Conservation (phyloP, 257 asterid species). For the Rhazya stricta region DNA sequence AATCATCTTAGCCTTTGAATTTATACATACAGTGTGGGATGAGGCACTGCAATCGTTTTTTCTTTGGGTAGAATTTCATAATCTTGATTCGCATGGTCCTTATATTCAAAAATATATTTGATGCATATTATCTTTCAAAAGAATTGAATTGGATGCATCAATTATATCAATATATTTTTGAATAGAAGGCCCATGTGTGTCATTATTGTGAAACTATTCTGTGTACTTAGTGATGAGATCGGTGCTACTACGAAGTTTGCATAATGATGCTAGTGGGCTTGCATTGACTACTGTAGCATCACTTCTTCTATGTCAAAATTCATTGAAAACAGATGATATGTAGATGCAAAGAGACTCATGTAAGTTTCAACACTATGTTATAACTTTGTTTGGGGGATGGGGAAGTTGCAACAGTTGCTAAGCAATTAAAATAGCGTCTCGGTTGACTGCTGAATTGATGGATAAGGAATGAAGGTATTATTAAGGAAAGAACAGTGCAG, state of each 20-base stretch:
- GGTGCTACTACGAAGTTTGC: constrained; percentile 3
- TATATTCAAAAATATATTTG: constrained; percentile 23
- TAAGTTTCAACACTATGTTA: neutral
- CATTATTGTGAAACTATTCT: neutral
- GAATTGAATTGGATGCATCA: neutral
- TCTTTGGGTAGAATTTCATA: constrained; percentile 7
- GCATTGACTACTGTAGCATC: constrained; percentile 2
- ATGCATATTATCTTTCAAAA: neutral
- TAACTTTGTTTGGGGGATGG: neutral
- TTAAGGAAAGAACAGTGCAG: neutral
- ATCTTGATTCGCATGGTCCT: constrained; percentile 26
- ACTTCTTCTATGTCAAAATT: neutral
- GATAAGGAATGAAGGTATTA: neutral
- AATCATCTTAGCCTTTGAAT: neutral
- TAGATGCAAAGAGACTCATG: neutral
- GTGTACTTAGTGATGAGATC: neutral
- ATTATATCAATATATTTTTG: constrained; percentile 24
- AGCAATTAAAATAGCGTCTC: neutral
- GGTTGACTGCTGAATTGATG: neutral
- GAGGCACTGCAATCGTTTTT: neutral
- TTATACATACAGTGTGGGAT: neutral
- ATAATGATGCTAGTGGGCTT: constrained; percentile 2
- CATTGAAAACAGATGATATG: neutral
- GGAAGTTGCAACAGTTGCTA: neutral
- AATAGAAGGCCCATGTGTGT: constrained; percentile 31